These are phyloP conservation scores for Pistacia vera DNA, from an alignment of 345 rosid genomes.

Conservation along the genomic window DNA sequence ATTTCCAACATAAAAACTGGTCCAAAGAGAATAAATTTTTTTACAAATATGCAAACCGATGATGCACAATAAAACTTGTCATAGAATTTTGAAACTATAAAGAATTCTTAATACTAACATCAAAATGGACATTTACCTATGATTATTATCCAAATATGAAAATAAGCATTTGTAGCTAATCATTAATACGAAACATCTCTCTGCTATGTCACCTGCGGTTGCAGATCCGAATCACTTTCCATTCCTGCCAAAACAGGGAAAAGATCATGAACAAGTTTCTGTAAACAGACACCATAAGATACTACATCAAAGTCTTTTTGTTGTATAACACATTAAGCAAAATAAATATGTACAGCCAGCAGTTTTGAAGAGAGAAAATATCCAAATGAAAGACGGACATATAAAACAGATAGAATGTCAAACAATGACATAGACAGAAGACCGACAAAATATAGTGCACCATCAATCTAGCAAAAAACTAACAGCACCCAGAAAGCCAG, in stretches of 20 bases:
- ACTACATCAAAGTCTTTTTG: not conserved
- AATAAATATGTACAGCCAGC: no score
- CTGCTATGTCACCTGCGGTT: not conserved
- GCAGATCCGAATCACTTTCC: not conserved
- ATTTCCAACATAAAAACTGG: not conserved
- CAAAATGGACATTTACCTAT: slow-evolving; percentile 22
- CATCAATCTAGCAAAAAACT: not conserved
- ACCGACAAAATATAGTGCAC: not conserved
- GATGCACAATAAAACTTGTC: slow-evolving; percentile 10
- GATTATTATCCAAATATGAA: slow-evolving; percentile 1
- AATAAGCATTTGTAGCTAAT: not conserved
- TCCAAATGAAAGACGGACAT: not conserved
- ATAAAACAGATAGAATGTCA: not conserved
- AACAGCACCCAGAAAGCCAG: not conserved
- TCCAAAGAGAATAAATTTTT: not conserved
- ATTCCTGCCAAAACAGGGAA: slow-evolving; percentile 6
- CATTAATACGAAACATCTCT: not conserved
- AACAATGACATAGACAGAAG: not conserved
- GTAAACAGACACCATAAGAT: not conserved
- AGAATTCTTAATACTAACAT: slow-evolving; percentile 7
- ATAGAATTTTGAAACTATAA: slow-evolving; percentile 5
- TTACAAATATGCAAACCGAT: slow-evolving; percentile 11
- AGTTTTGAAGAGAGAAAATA: not conserved
- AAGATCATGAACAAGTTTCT: not conserved
- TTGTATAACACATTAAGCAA: not conserved